Evolutionary conservation across 352 stramenopile species (phyloP).

Genomic region (Pilasporangium apinafurcum): DNA sequence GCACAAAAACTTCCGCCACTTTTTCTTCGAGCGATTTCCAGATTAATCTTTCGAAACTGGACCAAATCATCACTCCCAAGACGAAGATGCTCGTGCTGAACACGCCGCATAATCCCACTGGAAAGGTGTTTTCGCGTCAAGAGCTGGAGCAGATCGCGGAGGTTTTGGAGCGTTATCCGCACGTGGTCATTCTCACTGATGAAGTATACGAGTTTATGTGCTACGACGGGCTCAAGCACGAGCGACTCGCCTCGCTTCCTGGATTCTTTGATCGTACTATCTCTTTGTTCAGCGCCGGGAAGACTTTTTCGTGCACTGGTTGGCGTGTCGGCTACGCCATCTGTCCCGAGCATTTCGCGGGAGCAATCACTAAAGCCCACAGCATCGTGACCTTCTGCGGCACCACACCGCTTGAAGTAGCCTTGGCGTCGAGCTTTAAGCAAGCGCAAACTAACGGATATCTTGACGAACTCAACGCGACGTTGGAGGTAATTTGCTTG

Average conservation of each 20-base stretch:
- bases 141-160: constrained; percentile 92
- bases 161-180: constrained; percentile 77
- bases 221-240: constrained; percentile 67
- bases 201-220: constrained; percentile 99
- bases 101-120: constrained; percentile 98
- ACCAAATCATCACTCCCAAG: constrained; percentile 79
- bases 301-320: constrained; percentile 93
- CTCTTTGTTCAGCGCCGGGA: constrained; percentile 91
- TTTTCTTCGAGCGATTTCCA: constrained; percentile 76
- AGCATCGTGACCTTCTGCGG: constrained; percentile 91
- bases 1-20: constrained; percentile 6
- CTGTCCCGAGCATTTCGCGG: constrained; percentile 39
- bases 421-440: constrained; percentile 84
- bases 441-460: constrained; percentile 87
- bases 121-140: constrained; percentile 93
- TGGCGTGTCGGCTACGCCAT: constrained; percentile 89
- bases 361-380: constrained; percentile 71
- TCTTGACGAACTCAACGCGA: constrained; percentile 61
- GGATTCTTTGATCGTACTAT: constrained; percentile 87
- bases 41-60: constrained; percentile 83
- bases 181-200: constrained; percentile 93
- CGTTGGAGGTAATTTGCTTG: constrained; percentile 26
- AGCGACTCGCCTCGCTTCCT: constrained; percentile 70
- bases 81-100: constrained; percentile 98
- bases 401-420: constrained; percentile 92